Percentiles rank a stretch among this genome's conserved stretches.
Evolutionary conservation across 768 basidiomycete genomes (phyloP).

Genomic region (Tulasnella sp.): DNA sequence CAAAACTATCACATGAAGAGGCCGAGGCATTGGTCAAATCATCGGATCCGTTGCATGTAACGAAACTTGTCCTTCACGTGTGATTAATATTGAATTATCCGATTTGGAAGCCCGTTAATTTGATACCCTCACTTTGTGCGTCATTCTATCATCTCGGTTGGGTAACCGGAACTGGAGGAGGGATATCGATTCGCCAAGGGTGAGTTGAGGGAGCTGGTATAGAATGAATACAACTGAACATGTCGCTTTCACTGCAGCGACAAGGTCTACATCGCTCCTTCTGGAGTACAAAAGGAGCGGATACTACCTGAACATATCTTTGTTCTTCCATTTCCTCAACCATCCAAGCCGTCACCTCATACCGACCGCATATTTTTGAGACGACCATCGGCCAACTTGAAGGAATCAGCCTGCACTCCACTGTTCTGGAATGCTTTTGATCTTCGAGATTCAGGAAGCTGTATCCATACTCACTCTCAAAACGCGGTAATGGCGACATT

Average conservation of each 20-base stretch:
- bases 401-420: conserved; percentile 80
- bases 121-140: conserved; percentile 74
- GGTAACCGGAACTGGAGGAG: conserved; percentile 52
- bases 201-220: conserved; percentile 24
- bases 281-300: conserved; percentile 83
- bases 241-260: conserved; percentile 33
- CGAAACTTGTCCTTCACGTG: neutral
- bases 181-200: conserved; percentile 62
- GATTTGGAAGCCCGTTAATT: conserved; percentile 62
- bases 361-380: conserved; percentile 66
- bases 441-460: conserved; percentile 62
- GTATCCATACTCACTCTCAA: conserved; percentile 86
- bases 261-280: conserved; percentile 75
- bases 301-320: conserved; percentile 77
- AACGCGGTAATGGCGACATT: conserved; percentile 82
- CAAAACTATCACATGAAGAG: neutral
- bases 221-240: neutral
- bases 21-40: conserved; percentile 8
- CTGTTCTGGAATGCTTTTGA: conserved; percentile 89
- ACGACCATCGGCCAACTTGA: conserved; percentile 53
- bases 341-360: conserved; percentile 41
- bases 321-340: conserved; percentile 66
- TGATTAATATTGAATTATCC: neutral
- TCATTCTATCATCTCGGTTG: conserved; percentile 80
- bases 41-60: conserved; percentile 7